Evolutionary conservation across 805 yeast genomes (phyloP), one percentile per base, ranked within the genome.

Genomic region (Peterozyma xylosa): DNA sequence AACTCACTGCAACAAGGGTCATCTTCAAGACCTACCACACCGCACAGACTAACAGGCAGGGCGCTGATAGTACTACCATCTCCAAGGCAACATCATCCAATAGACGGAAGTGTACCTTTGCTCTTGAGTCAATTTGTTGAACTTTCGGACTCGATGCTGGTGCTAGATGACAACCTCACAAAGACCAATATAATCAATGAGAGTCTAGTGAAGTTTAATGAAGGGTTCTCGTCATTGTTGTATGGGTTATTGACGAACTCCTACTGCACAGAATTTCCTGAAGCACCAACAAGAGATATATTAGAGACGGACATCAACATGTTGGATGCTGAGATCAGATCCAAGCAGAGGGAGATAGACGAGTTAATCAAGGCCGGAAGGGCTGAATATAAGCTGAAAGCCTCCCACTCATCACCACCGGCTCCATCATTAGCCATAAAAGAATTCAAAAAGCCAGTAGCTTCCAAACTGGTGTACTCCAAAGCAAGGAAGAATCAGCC

Each of bases 161-260:
- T 60, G 36, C 57, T 69, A 42, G 69, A 65, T 35, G 50, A 48
- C 5, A 58, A 68, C 41, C 61, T 68, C 65, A 49, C 53, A 10
- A 58, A 62, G 35, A 49, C 69, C 11, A 59, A 59, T 30, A 56
- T 50, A 40, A 60, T 67, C 16, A 70, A 69, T 52, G 56, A 59
- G 18, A 63, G 68, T 6, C 49, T 69, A 7, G 55, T 59, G 6
- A 45, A 50, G 10, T 68, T 69, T 56, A 70, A 70, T 48, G 75
- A 70, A 48, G 59, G 70, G 2, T 69, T 70, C 51, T 66, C 72
- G 7, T 60, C 69, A 47, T 67, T 70, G 37, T 54, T 69, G 48
- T 68, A 68, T 46, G 75, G 75, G n/a, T 50, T 70, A 41, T 59
- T 67, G 33, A 66, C 68, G 45, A 67, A 71, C 30, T 64, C 68